Percentiles rank a stretch among this genome's conserved stretches.
These are phyloP conservation scores for Suillus subluteus DNA, from an alignment of 768 basidiomycete genomes.

Conservation along the genomic window DNA sequence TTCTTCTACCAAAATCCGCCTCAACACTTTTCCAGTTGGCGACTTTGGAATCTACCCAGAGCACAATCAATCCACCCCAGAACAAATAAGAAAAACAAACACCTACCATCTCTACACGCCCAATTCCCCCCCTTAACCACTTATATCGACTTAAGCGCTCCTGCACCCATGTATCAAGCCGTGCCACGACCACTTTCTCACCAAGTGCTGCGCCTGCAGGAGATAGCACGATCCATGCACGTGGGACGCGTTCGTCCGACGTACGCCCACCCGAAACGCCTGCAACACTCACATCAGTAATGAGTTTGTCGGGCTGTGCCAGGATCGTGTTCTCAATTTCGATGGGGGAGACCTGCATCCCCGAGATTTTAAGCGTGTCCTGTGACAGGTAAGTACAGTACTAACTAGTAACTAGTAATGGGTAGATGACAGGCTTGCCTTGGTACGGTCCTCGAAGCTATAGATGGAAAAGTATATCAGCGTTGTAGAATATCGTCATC, in stretches of 20 bases:
- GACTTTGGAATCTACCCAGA: constrained; percentile 66
- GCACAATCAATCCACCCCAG: not conserved
- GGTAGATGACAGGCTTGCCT: constrained; percentile 43
- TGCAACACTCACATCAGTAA: constrained; percentile 69
- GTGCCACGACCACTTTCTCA: constrained; percentile 39
- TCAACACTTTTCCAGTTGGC: constrained; percentile 72
- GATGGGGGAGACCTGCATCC: constrained; percentile 76
- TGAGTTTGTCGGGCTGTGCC: constrained; percentile 59
- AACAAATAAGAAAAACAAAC: constrained; percentile 4
- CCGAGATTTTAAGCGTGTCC: constrained; percentile 83
- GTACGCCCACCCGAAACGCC: constrained; percentile 75
- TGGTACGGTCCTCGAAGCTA: constrained; percentile 75
- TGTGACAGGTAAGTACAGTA: constrained; percentile 26
- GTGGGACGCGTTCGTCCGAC: constrained; percentile 71
- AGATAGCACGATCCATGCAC: constrained; percentile 79
- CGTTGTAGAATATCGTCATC: not conserved
- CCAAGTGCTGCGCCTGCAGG: constrained; percentile 54
- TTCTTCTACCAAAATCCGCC: constrained; percentile 60
- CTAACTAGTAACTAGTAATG: constrained; percentile 27
- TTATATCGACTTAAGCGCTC: constrained; percentile 73
- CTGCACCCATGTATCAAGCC: constrained; percentile 63
- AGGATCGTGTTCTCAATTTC: constrained; percentile 75
- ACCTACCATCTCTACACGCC: constrained; percentile 62
- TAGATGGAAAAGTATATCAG: not conserved
- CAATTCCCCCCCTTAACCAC: constrained; percentile 74